Evolutionary conservation across 176 grass and related monocot genomes (phyloP), one percentile per base, ranked within the genome.

Genomic region (Neostapfia colusana): DNA sequence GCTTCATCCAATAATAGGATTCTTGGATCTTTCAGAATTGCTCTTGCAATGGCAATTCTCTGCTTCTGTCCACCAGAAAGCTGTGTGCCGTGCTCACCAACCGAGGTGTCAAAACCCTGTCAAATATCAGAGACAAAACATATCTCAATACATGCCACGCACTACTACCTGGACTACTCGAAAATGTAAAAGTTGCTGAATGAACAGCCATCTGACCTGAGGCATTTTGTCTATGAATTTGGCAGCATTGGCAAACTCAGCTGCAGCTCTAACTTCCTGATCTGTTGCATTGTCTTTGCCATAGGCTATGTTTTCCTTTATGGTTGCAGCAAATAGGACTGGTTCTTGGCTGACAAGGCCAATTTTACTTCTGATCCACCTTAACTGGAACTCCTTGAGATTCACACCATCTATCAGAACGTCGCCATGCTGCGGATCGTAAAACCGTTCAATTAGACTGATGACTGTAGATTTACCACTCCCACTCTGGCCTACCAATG

Each of bases 161-260:
- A 76, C 10, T 0, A 76, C 2, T 45, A 81, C 20, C 78, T 45
- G 10, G 42, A 61, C 7, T 10, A 51, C n/a, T 8, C 0, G 48
- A 37, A 77, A 49, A 65, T 50, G 18, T 10, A 65, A 65, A 75
- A 69, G 50, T 44, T 39, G 48, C 54, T 46, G 46, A 58, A 38
- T 39, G 37, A 69, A 39, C 21, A 77, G 17, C 43, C 9, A 78
- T 38, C 69, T 85, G 65, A 96, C 93, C 89, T 96, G 79, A 59
- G 93, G 93, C 93, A 92, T 88, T 92, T 96, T 96, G 69, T 96
- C 93, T 45, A 96, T 92, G 67, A 96, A 96, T 79, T 96, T 96
- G 55, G 93, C 76, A 37, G 93, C 93, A 48, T 96, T 96, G 16
- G 93, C 93, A 78, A 96, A 89, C 81, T 96, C 93, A 23, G 87